Conservation (phyloP, 352 stramenopile species). For the Phytophthora quininea region DNA sequence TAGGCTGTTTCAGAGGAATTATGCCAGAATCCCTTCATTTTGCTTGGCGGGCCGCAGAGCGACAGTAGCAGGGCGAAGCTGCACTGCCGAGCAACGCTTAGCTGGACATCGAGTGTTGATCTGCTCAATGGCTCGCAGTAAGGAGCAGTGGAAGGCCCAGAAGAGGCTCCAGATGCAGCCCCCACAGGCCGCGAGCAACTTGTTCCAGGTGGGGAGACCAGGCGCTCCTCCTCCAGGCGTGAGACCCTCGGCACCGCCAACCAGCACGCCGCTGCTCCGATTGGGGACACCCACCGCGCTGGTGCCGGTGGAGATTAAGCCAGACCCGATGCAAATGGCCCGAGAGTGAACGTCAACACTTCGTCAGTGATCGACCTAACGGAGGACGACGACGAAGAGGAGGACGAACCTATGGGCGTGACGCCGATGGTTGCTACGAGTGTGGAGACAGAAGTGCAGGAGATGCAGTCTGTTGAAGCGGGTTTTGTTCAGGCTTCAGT, state of each 20-base stretch:
- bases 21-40: no score
- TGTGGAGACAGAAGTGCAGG: no score
- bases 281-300: conserved; percentile 8
- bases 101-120: no score
- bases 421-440: no score
- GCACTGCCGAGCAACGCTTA: no score
- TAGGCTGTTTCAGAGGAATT: no score
- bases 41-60: no score
- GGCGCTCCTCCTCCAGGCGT: neutral
- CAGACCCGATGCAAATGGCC: conserved; percentile 13
- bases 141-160: conserved; percentile 46
- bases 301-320: conserved; percentile 8
- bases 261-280: conserved; percentile 18
- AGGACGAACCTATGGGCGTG: conserved; percentile 45
- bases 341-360: neutral
- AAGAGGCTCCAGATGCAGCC: conserved; percentile 24
- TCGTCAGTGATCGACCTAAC: conserved; percentile 60
- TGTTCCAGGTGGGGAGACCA: conserved; percentile 21
- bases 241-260: conserved; percentile 8
- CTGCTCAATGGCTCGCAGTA: conserved; percentile 37
- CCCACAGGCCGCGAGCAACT: conserved; percentile 11
- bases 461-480: no score
- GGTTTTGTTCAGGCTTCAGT: no score
- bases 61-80: no score
- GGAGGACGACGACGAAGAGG: conserved; percentile 58